Evolutionary conservation across 768 basidiomycete species (phyloP).

Genomic region (Cyclocybe aegerita): DNA sequence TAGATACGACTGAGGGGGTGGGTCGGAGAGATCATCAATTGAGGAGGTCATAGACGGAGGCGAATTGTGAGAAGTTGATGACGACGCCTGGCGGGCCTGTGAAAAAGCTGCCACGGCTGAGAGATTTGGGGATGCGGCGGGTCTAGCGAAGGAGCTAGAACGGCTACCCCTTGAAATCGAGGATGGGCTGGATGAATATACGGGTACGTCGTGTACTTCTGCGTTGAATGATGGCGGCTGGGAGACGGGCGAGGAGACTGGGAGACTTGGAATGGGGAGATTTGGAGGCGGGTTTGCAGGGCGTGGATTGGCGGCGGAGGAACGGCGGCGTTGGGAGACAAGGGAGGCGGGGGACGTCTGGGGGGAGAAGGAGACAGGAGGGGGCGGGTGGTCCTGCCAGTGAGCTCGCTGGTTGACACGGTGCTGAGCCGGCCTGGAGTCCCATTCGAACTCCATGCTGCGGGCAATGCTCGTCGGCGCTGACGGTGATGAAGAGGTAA

Average conservation of each 20-base stretch:
- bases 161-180: slow-evolving; percentile 26
- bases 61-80: slow-evolving; percentile 20
- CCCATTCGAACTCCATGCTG: slow-evolving; percentile 40
- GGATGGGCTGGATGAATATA: slow-evolving; percentile 18
- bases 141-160: slow-evolving; percentile 36
- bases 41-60: slow-evolving; percentile 34
- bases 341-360: slow-evolving; percentile 23
- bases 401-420: slow-evolving; percentile 23
- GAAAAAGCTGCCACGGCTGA: slow-evolving; percentile 64
- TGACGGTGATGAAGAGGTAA: slow-evolving; percentile 6
- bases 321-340: slow-evolving; percentile 54
- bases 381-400: slow-evolving; percentile 33
- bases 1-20: slow-evolving; percentile 54
- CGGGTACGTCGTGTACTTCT: slow-evolving; percentile 18
- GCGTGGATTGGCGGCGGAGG: slow-evolving; percentile 60
- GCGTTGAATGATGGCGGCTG: slow-evolving; percentile 17
- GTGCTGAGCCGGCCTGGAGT: slow-evolving; percentile 28
- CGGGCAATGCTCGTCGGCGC: background rate
- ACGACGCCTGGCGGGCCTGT: slow-evolving; percentile 42
- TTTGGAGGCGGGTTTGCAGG: slow-evolving; percentile 73
- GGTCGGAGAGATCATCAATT: slow-evolving; percentile 55
- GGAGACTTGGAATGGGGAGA: slow-evolving; percentile 72
- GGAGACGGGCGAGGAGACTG: slow-evolving; percentile 30
- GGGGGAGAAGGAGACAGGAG: slow-evolving; percentile 30
- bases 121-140: slow-evolving; percentile 45